Evolutionary conservation across 2,329 filamentous ascomycete genomes (phyloP), one percentile per base, ranked within the genome.

Genomic region (Aspergillus bombycis): DNA sequence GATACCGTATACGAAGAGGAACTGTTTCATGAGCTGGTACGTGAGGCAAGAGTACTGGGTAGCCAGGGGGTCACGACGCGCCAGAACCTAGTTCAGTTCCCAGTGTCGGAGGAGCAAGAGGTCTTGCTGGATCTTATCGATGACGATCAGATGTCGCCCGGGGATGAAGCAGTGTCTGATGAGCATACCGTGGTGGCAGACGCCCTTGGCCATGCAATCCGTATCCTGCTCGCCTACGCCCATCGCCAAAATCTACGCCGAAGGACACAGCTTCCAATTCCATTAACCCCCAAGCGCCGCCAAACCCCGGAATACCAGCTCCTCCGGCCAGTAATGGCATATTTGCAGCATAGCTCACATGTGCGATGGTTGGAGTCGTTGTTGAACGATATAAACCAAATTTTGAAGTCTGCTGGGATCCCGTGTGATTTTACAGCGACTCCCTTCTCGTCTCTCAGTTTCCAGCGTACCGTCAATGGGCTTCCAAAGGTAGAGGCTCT

Each of bases 21-120:
- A 74, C 81, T 99, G 1, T 97, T 93, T 85, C 89, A 96, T 70
- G 95, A 99, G 78, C 83, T 98, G 64, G 89, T 90, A 58, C 86
- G 92, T 21, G 95, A 99, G 78, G 89, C 91, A 0, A 89, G 93
- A 19, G 84, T 85, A 0, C 82, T 97, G 26, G 84, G 89, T 3
- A 88, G 89, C 12, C 89, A 91, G 64, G 87, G 89, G 11, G 89
- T 97, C 14, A 85, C 84, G 30, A 85, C 89, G 16, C 84, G 87
- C 41, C 87, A 85, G 16, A 80, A 86, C 30, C 79, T 83, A 3
- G 82, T 93, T 48, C 81, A 82, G 11, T 87, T 88, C 70, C 79
- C 83, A 3, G 75, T 87, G 1, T 81, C 84, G n/a, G 71, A 82
- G 1, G 77, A 82, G 4, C 83, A 84, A n/a, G 84, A 85, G 26